Conservation (phyloP, 805 yeast species). For the Hanseniaspora valbyensis region DNA sequence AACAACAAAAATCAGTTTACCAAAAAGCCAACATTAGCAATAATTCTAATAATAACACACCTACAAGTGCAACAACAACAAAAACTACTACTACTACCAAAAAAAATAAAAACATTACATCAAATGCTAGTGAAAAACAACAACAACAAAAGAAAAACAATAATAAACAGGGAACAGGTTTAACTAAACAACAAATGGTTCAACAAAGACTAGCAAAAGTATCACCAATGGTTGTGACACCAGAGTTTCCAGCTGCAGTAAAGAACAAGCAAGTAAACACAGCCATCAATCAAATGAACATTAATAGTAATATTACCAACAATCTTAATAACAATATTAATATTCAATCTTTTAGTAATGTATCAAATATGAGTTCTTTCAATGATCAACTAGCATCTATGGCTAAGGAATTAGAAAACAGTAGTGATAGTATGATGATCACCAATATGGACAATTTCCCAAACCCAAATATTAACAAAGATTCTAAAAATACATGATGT, state of each 20-base stretch:
- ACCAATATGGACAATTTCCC: no score
- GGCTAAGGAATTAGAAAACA: no score
- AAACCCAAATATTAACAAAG: no score
- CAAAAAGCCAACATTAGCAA: constrained; percentile 19
- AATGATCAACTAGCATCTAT: no score
- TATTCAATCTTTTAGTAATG: no score
- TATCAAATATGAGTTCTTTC: no score
- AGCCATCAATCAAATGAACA: neutral
- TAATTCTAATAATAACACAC: constrained; percentile 10
- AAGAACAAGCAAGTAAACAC: neutral
- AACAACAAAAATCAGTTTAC: no score
- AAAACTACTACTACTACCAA: constrained; percentile 6
- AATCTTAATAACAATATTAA: neutral
- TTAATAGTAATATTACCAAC: neutral
- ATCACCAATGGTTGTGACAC: constrained; percentile 4
- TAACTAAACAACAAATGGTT: constrained; percentile 16
- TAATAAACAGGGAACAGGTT: no score
- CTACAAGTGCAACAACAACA: constrained; percentile 20
- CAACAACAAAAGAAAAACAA: no score
- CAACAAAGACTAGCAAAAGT: constrained; percentile 10
- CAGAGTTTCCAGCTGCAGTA: neutral
- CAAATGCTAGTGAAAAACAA: neutral
- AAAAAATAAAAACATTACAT: no score
- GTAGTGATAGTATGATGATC: no score
- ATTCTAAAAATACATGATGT: no score